These are phyloP conservation scores for Rhododendron griersonianum DNA, from an alignment of 148 eudicot species.

Conservation along the genomic window DNA sequence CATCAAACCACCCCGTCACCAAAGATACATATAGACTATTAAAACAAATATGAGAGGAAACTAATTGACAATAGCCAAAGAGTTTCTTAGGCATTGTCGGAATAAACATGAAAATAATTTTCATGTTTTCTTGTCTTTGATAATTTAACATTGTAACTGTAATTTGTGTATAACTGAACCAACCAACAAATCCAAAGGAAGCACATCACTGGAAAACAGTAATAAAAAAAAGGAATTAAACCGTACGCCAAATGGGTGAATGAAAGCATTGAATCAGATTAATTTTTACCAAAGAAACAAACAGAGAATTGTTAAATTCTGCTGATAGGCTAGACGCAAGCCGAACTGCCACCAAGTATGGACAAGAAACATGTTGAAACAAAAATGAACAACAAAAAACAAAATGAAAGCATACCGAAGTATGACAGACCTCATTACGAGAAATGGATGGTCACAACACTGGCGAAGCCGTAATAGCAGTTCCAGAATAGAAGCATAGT, in stretches of 20 bases:
- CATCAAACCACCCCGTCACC: constrained; percentile 20
- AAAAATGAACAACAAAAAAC: neutral
- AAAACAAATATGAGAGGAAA: neutral
- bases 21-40: neutral
- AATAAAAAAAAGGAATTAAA: too few species aligned
- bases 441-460: constrained; percentile 98
- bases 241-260: neutral
- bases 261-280: neutral
- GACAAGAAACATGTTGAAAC: neutral
- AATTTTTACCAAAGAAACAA: neutral
- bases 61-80: neutral
- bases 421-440: constrained; percentile 81
- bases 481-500: constrained; percentile 96
- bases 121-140: neutral
- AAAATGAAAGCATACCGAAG: neutral
- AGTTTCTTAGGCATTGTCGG: neutral
- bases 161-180: too few species aligned
- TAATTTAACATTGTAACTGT: neutral
- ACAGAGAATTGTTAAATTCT: neutral
- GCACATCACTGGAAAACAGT: too few species aligned
- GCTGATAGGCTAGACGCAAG: neutral
- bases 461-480: constrained; percentile 90
- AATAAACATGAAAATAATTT: neutral
- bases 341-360: neutral
- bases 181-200: too few species aligned